Base-by-base conservation (phyloP, 208 protist genomes). In the Perkinsela sp. region DNA sequence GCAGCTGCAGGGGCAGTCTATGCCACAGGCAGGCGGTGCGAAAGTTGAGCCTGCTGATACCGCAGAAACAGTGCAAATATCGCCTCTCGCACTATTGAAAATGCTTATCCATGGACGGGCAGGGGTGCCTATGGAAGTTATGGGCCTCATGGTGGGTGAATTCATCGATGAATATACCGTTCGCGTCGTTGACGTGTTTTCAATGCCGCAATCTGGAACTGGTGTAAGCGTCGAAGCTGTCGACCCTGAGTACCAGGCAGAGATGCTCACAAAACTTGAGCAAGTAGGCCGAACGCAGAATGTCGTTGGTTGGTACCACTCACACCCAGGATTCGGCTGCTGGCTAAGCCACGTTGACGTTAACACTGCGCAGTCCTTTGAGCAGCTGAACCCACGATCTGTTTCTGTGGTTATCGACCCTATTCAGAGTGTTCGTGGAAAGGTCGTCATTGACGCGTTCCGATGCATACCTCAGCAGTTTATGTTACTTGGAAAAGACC, bases 141-240 rank as follows among this genome's bases (percentile, higher is more conserved):
- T 99, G 97, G 98, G 98, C 16, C 85, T 99, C 28, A 99, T 99
- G 96, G 91, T 99, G 2, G 98, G 98, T 57, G 89, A 98, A 74
- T 97, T 98, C 79, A 93, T 99, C 70, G 98, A 99, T 80, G 95
- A 99, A 68, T 99, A 99, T 85, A 99, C 98, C 2, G 95, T 99
- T 68, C 86, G 87, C 28, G 94, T 97, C 16, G 83, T 94, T 1
- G 95, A 98, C 78, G 95, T 99, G 28, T 99, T 98, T 75, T 94
- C 94, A 0, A 98, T 98, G 92, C 96, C 95, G 29, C 95, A 98
- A 76, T 97, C 87, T 29, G 95, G 94, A 48, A 97, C 94, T 1
- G 93, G 94, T 6, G 94, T 98, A 48, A 95, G 85, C 75, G 97
- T 99, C 28, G 96, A 99, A 80, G 95, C 96, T 30, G 94, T 99